Conservation (phyloP, 2,329 filamentous ascomycete species). For the Aureobasidium sp. region DNA sequence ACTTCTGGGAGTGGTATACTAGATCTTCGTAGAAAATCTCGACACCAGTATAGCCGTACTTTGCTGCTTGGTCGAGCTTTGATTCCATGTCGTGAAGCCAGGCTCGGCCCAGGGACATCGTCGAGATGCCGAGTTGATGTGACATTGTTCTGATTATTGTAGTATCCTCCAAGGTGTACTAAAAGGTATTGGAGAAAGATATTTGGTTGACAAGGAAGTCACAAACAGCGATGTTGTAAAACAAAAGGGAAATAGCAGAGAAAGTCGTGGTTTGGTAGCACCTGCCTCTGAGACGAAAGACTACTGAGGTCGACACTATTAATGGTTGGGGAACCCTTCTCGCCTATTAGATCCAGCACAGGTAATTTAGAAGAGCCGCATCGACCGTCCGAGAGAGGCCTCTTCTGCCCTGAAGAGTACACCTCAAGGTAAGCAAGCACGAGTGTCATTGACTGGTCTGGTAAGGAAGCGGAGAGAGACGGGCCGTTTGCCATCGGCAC, state of each 20-base stretch:
- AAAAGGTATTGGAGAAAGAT: neutral
- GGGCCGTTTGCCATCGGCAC: neutral
- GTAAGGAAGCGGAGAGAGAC: neutral
- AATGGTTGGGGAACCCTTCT: neutral
- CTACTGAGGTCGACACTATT: too few species aligned
- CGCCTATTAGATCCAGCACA: neutral
- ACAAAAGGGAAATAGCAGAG: neutral
- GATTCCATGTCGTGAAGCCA: conserved; percentile 58
- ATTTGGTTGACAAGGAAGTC: neutral
- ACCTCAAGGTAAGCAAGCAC: neutral
- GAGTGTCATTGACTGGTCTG: neutral
- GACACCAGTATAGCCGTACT: conserved; percentile 58
- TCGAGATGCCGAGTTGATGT: conserved; percentile 59
- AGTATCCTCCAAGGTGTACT: neutral
- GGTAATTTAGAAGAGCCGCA: neutral
- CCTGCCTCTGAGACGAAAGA: neutral
- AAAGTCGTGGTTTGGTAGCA: neutral
- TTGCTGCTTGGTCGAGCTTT: conserved; percentile 60
- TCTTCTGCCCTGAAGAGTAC: neutral
- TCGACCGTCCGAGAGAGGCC: neutral
- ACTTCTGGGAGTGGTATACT: conserved; percentile 46
- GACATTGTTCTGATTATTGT: conserved; percentile 28
- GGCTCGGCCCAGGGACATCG: conserved; percentile 67
- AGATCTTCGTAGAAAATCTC: conserved; percentile 74
- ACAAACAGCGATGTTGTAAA: neutral